These are phyloP conservation scores for Stropharia rugosoannulata DNA, from an alignment of 768 basidiomycete species.

Conservation along the genomic window DNA sequence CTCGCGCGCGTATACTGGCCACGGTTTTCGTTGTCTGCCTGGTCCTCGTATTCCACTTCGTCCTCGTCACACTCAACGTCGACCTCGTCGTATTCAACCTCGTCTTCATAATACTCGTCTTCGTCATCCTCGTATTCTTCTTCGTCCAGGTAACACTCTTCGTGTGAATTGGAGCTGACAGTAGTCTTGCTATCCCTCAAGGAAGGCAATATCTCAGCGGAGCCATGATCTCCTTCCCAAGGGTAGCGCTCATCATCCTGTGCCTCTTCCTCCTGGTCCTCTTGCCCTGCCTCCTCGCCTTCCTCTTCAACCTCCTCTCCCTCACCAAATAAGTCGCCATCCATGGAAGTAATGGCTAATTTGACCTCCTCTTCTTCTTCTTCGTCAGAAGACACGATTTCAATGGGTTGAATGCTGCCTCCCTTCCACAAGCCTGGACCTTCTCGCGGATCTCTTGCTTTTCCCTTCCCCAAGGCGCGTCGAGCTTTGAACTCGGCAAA, in stretches of 20 bases:
- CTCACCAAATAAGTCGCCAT: constrained; percentile 28
- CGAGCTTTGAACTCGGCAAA: constrained; percentile 54
- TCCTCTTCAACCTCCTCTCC: constrained; percentile 23
- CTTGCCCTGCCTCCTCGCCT: neutral
- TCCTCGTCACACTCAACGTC: constrained; percentile 7
- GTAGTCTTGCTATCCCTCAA: no score
- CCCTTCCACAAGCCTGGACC: constrained; percentile 50
- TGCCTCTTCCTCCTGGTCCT: no score
- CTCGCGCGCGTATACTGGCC: neutral
- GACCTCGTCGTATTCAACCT: constrained; percentile 18
- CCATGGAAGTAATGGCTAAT: constrained; percentile 17
- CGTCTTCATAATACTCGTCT: constrained; percentile 15
- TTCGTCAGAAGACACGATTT: constrained; percentile 36
- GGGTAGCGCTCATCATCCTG: no score
- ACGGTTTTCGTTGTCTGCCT: no score
- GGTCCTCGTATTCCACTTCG: no score
- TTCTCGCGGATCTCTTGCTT: constrained; percentile 60
- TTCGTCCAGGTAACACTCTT: neutral
- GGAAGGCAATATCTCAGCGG: no score
- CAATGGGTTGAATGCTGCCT: constrained; percentile 43
- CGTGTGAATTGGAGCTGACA: no score
- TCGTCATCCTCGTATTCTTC: constrained; percentile 19
- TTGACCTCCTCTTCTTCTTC: constrained; percentile 27
- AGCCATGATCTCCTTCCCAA: no score
- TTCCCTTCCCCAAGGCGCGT: constrained; percentile 48